A percentile compares a stretch with the other conserved stretches of the same genome.
Evolutionary conservation across 2,329 filamentous ascomycete genomes (phyloP).

Genomic region (Cyphellophora attinorum): DNA sequence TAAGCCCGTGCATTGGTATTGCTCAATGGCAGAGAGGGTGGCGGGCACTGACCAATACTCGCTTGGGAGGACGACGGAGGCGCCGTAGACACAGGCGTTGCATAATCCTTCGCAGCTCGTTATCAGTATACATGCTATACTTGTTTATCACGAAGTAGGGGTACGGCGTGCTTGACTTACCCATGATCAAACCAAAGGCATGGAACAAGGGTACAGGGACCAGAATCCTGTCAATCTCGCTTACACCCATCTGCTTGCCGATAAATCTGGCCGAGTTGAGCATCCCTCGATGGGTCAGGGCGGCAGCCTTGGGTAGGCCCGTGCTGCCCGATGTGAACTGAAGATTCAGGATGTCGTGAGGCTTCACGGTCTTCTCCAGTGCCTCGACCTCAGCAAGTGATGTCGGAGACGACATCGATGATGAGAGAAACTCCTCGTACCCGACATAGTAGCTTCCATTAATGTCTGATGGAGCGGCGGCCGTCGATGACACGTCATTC

Average conservation of each 20-base stretch:
- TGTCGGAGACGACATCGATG: too few relatives aligned
- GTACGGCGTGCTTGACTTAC: slow-evolving; percentile 48
- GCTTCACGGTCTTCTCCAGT: not conserved
- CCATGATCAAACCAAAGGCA: slow-evolving; percentile 93
- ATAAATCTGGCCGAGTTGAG: slow-evolving; percentile 85
- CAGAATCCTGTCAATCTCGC: slow-evolving; percentile 57
- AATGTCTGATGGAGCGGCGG: too few relatives aligned
- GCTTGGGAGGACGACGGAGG: too few relatives aligned
- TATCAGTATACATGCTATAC: slow-evolving; percentile 67
- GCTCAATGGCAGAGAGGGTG: too few relatives aligned
- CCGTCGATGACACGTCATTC: too few relatives aligned
- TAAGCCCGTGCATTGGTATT: too few relatives aligned
- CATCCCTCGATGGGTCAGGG: slow-evolving; percentile 70
- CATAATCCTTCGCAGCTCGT: slow-evolving; percentile 43
- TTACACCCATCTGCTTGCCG: slow-evolving; percentile 71
- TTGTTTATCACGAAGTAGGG: slow-evolving; percentile 72
- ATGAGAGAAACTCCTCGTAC: too few relatives aligned
- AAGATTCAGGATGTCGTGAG: slow-evolving; percentile 72
- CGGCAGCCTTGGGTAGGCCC: slow-evolving; percentile 78
- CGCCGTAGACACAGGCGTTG: slow-evolving; percentile 2
- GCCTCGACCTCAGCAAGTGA: too few relatives aligned
- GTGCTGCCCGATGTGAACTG: slow-evolving; percentile 97
- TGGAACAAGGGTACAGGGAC: slow-evolving; percentile 48
- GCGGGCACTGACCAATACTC: too few relatives aligned
- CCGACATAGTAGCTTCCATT: too few relatives aligned